Percentiles rank a stretch among this genome's conserved stretches.
phyloP scores from a whole-genome alignment of 129 eudicot species.

The Centella asiatica region DNA sequence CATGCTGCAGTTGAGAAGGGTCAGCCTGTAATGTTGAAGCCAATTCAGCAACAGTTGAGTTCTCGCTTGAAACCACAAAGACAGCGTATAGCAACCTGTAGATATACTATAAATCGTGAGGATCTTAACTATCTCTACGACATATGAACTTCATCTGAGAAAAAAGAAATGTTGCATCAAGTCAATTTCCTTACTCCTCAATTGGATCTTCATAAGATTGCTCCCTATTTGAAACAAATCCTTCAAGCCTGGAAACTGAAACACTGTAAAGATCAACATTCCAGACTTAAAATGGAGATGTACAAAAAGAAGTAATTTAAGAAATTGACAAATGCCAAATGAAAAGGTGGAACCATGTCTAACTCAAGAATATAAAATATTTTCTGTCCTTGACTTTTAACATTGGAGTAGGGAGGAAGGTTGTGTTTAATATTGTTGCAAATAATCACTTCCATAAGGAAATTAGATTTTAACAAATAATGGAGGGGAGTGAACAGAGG shows the following conservation, averaged over 20 bases:
- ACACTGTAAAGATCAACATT: conserved; percentile 25
- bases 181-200: conserved; percentile 71
- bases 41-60: conserved; percentile 92
- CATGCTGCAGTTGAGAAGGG: conserved; percentile 90
- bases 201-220: conserved; percentile 98
- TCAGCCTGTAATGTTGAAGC: conserved; percentile 93
- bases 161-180: background rate
- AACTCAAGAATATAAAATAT: background rate
- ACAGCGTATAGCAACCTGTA: conserved; percentile 98
- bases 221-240: conserved; percentile 98
- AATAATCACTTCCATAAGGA: too few species aligned
- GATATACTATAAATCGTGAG: conserved; percentile 16
- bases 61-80: conserved; percentile 96
- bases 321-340: background rate
- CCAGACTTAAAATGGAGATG: conserved; percentile 8
- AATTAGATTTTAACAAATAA: too few species aligned
- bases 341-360: background rate
- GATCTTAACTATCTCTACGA: conserved; percentile 14
- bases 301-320: conserved; percentile 11
- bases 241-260: conserved; percentile 97
- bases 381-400: background rate
- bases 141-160: background rate
- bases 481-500: too few species aligned
- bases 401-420: background rate
- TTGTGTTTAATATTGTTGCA: background rate